These are phyloP conservation scores for Trichosanthes cucumerina DNA, from an alignment of 306 rosid species.

Conservation along the genomic window DNA sequence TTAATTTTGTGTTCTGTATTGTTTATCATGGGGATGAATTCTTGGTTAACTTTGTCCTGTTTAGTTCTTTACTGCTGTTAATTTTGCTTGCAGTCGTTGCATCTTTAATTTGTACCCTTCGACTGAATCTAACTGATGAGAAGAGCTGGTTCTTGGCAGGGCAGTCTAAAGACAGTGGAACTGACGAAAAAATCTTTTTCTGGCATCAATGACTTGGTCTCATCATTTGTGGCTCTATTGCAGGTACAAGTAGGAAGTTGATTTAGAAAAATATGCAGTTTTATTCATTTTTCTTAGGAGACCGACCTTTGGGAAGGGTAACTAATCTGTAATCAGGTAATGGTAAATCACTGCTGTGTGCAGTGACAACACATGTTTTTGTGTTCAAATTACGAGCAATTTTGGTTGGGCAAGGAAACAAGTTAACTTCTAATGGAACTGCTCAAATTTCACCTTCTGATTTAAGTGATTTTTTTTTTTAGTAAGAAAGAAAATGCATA, in stretches of 20 bases:
- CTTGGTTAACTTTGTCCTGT: constrained; percentile 10
- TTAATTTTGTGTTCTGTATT: constrained; percentile 14
- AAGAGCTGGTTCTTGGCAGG: constrained; percentile 52
- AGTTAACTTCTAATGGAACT: not conserved
- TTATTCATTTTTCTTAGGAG: not conserved
- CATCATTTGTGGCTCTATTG: constrained; percentile 70
- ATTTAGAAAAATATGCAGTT: not conserved
- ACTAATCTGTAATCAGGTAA: not conserved
- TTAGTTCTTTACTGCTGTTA: not conserved
- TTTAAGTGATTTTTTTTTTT: not conserved
- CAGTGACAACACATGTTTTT: not conserved
- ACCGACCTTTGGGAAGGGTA: not conserved
- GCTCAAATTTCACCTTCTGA: not conserved
- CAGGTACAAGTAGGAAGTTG: constrained; percentile 71
- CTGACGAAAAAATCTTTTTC: constrained; percentile 28
- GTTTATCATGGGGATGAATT: not conserved
- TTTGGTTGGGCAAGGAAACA: not conserved
- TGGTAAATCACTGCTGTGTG: not conserved
- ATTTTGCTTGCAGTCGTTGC: not conserved
- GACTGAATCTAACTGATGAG: not conserved
- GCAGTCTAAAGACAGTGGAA: constrained; percentile 73
- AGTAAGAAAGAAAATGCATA: not conserved
- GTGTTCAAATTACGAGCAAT: not conserved
- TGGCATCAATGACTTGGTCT: constrained; percentile 72
- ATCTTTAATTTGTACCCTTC: not conserved